Evolutionary conservation across 1,284 basidiomycete species (phyloP).

Genomic region (Peniophora sp.): DNA sequence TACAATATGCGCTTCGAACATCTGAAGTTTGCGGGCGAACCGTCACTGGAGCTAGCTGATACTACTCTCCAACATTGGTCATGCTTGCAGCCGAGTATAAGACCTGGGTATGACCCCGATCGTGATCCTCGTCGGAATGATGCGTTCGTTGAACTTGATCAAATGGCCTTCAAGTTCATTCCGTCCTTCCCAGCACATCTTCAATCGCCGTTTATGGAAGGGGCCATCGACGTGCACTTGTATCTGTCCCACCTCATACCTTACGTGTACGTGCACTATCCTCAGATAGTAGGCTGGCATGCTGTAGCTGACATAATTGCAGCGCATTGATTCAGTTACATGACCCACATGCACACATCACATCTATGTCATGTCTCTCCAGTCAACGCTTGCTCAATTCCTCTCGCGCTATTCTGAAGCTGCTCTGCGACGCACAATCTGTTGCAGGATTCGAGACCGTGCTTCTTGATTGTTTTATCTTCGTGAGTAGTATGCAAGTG

Average conservation of each 20-base stretch:
- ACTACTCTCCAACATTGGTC: constrained; percentile 17
- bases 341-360: neutral
- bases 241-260: constrained; percentile 57
- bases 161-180: constrained; percentile 46
- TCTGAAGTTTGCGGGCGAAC: constrained; percentile 48
- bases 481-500: neutral
- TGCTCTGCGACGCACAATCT: neutral
- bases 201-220: constrained; percentile 45
- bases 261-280: constrained; percentile 44
- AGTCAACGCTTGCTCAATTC: neutral
- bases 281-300: neutral
- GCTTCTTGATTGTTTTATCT: neutral
- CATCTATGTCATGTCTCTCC: neutral
- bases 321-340: neutral
- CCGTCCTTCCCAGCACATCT: constrained; percentile 51
- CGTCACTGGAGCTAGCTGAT: constrained; percentile 19
- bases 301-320: neutral
- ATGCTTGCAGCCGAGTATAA: constrained; percentile 16
- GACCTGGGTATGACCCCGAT: constrained; percentile 8
- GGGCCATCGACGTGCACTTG: constrained; percentile 56
- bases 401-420: neutral
- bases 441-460: neutral
- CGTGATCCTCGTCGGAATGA: constrained; percentile 50
- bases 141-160: constrained; percentile 61
- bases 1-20: constrained; percentile 64